Evolutionary conservation across 2,329 filamentous ascomycete species (phyloP), one percentile per base, ranked within the genome.

Genomic region (Monosporascus sp.): DNA sequence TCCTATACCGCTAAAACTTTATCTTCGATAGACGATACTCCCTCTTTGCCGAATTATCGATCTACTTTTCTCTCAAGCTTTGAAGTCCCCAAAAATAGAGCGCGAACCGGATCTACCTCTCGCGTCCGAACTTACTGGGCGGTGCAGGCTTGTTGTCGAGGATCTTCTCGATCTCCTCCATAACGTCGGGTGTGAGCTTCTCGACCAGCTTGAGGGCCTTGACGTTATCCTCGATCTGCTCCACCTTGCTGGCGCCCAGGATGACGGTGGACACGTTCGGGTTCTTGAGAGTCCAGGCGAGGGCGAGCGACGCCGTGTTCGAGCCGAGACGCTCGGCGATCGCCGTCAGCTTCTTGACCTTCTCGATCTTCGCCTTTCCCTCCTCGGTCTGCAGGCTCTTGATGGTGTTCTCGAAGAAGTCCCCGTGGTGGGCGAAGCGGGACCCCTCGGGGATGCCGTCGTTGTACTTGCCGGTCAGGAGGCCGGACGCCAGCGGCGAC

Each of bases 391-490:
- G 73, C 38, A 84, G 73, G 15, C 80, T 80, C 70, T 87, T 83
- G 59, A 85, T 73, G 49, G 84, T 75, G 67, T 83, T 79, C 63
- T 85, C 84, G 55, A 78, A 82, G 39, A 85, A 74, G 24, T 81
- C 81, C 50, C 75, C 70, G 65, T 83, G 82, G 70, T 84, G 85
- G 51, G 79, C 79, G 60, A 83, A 83, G 37, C 83, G 80, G 39
- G 80, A 84, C 62, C 77, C 81, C 60, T 81, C 75, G 17, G 81
- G 80, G 51, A 84, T 80, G 51, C 81, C 81, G 56, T 83, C 75
- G 67, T 84, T 83, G 74, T 85, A 85, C 70, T 85, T 85, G 62
- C 82, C 82, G 7, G 79, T 84, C 51, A 85, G 66, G 39, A 85
- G 68, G 53, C 82, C 82, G 31, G 73, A 78, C 47, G 76, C 78